Conservation (phyloP, 768 basidiomycete genomes). For the Tephrocybe sp. region DNA sequence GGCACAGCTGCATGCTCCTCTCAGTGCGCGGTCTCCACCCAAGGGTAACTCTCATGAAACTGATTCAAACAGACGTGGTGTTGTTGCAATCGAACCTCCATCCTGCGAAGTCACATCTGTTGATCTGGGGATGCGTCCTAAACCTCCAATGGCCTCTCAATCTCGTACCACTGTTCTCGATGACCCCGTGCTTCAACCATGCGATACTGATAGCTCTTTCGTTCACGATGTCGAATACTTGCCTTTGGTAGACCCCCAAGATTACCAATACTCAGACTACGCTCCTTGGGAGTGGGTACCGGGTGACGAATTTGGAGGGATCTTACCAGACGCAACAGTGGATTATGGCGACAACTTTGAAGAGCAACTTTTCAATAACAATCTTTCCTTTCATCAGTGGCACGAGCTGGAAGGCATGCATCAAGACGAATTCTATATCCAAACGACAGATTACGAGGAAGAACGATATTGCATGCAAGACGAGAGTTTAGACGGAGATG, state of each 20-base stretch:
- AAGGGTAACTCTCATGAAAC: background rate
- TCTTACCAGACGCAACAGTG: background rate
- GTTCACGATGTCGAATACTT: conserved; percentile 1
- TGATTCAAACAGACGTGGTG: background rate
- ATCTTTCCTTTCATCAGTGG: conserved; percentile 1
- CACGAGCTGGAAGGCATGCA: conserved; percentile 2
- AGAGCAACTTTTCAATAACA: background rate
- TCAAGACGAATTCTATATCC: background rate
- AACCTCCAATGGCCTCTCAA: background rate
- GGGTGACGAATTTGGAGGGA: background rate
- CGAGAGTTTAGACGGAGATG: background rate
- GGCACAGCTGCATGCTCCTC: background rate
- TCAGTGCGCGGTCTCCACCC: background rate
- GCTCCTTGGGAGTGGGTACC: background rate
- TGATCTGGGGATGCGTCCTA: background rate
- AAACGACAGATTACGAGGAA: background rate
- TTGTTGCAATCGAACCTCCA: background rate
- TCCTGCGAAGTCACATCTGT: background rate
- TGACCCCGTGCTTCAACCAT: background rate
- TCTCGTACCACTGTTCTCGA: background rate
- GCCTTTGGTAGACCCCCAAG: conserved; percentile 10
- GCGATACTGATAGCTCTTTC: background rate
- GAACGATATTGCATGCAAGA: background rate
- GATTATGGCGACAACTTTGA: background rate
- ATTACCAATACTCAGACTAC: conserved; percentile 15